Evolutionary conservation across 2,329 filamentous ascomycete species (phyloP), one percentile per base, ranked within the genome.

Genomic region (Ramularia endophylla): DNA sequence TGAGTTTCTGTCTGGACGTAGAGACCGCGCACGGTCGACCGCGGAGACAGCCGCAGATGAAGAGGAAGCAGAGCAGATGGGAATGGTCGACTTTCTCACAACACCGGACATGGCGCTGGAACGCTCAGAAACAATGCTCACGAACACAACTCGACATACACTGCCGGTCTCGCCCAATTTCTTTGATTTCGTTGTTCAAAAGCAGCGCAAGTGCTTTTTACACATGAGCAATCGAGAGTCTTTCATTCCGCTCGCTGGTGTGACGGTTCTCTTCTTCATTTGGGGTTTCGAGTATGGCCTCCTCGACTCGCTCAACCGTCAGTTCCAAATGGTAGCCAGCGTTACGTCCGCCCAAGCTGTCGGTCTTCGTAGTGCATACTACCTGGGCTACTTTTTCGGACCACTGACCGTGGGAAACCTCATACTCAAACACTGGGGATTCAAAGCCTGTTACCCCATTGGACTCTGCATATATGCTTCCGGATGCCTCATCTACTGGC

Each of bases 221-320:
- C 70, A 78, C 16, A 77, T 79, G 42, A 78, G 75, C 1, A 72
- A 71, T 1, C 60, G 65, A 8, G 83, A 88, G 48, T 85, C 82
- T 0, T 67, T 85, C 51, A 83, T 80, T 49, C 86, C 87, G 49
- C 81, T 85, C 55, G 73, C 76, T 12, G 71, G 87, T 48, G 87
- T 94, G 16, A 86, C 85, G 1, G 75, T 89, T 5, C 69, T 95
- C 0, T 94, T 95, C 65, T 80, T 94, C 50, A 69, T 95, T 2
- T 94, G 87, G 88, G 89, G 89, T 0, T 83, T 95, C 43, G 88
- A 87, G 0, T 95, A 95, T 54, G 89, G 89, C 0, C 73, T 95
- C 2, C 70, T 95, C 5, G 87, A 92, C 55, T 83, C 82, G 0
- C 74, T 95, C 19, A 94, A 94, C 59, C 74, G 73, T 15, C 78